Base-by-base conservation (phyloP, 768 basidiomycete genomes). In the Trametopsis cervina region DNA sequence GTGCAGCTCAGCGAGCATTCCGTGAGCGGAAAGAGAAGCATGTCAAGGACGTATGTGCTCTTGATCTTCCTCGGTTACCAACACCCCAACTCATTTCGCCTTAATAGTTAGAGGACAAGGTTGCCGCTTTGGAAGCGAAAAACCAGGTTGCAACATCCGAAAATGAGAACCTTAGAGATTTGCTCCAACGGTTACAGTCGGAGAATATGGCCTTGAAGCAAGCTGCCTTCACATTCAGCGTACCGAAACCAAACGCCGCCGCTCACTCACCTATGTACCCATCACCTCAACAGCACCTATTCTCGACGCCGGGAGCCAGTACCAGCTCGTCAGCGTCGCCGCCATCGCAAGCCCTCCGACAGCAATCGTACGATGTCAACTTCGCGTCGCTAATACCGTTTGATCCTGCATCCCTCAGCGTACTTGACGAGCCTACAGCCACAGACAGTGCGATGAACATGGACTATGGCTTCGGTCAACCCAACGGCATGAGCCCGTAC, bases 21-120 rank as follows among this genome's bases (percentile, higher is more conserved):
- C 74, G 95, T 47, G 96, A 98, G 66, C 78, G 95, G 52, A 94
- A 97, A 68, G 95, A 99, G 69, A 91, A 89, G 59, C 93, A 96
- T 64, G 90, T 98, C 55, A 92, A 90, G 63, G 93, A 96, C 63
- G 93, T 96, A 60, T 70, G 90, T 25, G 37, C 35, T 27, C 45
- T 4, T 23, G 5, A n/a, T 38, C 11, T 33, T 37, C 15, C 21
- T 20, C 23, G 21, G n/a, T 22, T n/a, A 36, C 27, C 26, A 13
- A 18, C 49, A 22, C n/a, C 11, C 15, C 42, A 38, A 12, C n/a
- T 33, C 47, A 44, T 15, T 49, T 44, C 37, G 40, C 18, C 33
- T 6, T 25, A 23, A 39, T 58, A 96, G 89, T 74, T 98, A 46
- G 95, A 98, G 64, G 91, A 93, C 64, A 82, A 93, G 63, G 83